phyloP scores from a whole-genome alignment of 1,284 basidiomycete genomes.

The Cryptococcus wingfieldii region DNA sequence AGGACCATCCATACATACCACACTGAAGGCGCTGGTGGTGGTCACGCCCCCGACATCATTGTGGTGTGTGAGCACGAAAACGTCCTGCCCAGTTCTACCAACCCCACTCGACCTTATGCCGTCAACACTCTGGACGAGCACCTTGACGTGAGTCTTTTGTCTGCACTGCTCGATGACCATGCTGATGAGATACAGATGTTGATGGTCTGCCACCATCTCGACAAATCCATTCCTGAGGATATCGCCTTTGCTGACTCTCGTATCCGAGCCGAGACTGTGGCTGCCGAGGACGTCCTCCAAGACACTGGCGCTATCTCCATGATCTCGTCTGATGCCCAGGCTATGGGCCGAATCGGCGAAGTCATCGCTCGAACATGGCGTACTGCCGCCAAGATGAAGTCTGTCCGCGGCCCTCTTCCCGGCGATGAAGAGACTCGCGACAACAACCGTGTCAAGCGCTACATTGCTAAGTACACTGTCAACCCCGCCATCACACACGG shows the following conservation, averaged over 20 bases:
- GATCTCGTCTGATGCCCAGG: slow-evolving; percentile 93
- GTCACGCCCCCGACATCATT: slow-evolving; percentile 97
- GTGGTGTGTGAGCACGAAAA: slow-evolving; percentile 85
- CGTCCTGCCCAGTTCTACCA: slow-evolving; percentile 95
- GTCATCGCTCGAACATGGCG: slow-evolving; percentile 92
- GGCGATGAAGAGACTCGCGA: slow-evolving; percentile 68
- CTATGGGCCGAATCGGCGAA: slow-evolving; percentile 97
- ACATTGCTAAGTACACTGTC: slow-evolving; percentile 94
- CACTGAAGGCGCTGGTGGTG: slow-evolving; percentile 90
- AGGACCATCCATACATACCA: slow-evolving; percentile 98
- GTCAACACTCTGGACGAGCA: slow-evolving; percentile 95
- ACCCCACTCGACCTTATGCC: slow-evolving; percentile 90
- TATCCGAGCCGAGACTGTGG: slow-evolving; percentile 93
- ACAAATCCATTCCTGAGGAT: slow-evolving; percentile 85
- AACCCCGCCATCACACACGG: slow-evolving; percentile 97
- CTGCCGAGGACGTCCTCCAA: slow-evolving; percentile 95
- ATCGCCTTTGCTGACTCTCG: slow-evolving; percentile 95
- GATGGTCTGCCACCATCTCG: slow-evolving; percentile 87
- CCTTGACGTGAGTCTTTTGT: slow-evolving; percentile 66
- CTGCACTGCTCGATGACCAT: background rate
- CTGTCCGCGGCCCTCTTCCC: slow-evolving; percentile 68
- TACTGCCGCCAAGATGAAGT: slow-evolving; percentile 91
- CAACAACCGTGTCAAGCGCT: slow-evolving; percentile 95
- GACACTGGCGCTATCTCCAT: slow-evolving; percentile 93
- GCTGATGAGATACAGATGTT: slow-evolving; percentile 66